Base-by-base conservation (phyloP, 768 basidiomycete species). In the Podaxis sp. region DNA sequence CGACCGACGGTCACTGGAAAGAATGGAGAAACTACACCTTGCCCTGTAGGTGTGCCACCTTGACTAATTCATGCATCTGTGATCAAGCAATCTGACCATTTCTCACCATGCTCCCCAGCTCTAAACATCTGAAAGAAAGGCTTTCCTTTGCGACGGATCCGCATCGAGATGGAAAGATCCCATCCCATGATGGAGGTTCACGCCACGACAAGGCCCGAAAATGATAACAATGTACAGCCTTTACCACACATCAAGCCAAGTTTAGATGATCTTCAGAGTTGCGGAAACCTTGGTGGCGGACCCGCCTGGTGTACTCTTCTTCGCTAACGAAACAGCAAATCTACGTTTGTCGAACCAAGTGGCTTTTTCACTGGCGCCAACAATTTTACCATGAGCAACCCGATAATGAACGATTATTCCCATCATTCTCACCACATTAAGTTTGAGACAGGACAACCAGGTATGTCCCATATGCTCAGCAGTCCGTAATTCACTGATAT, bases 1-100 rank as follows among this genome's bases (percentile, higher is more conserved):
- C 13, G 9, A 1, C 13, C 9, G 9, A 11, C 9, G 9, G 13
- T 14, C 27, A 18, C 5, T 44, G 7, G 42, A 16, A 18, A 9
- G 32, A 5, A 28, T 27, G 27, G 27, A 21, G 21, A 21, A 21
- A 21, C 21, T 21, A 21, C 21, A 21, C 1, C 21, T 21, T 21
- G 21, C 21, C 21, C 1, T 1, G 21, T 21, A 21, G 21, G 21
- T 32, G 32, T 32, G 32, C 32, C 32, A 9, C 32, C 6, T 32
- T 32, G 32, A 32, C 32, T 32, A 7, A 32, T 9, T 32, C 32
- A 9, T 32, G 32, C 32, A 32, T 32, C 32, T 32, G 32, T 6
- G 32, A 9, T 32, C 32, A 32, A 9, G 32, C 32, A 9, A 32
- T 83, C 5, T 18, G 42, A 44, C 42, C 5, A 1, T 16, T 18